Conservation (phyloP, 176 grass and related monocot species). For the Dendrocalamus sinicus region DNA sequence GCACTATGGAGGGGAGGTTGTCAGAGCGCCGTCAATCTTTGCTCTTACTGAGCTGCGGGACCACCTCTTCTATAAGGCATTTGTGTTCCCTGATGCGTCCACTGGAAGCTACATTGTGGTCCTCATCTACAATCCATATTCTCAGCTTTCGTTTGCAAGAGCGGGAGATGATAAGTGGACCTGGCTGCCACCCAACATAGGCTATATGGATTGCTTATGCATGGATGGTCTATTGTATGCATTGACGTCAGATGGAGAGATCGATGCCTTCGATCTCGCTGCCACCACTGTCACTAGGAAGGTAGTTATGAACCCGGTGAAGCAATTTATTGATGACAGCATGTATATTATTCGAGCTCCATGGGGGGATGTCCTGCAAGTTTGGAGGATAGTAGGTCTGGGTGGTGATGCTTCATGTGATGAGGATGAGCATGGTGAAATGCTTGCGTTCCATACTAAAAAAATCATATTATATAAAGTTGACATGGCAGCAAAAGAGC, state of each 20-base stretch:
- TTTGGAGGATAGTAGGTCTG: neutral
- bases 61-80: neutral
- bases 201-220: too few species aligned
- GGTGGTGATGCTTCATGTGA: too few species aligned
- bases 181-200: too few species aligned
- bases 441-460: too few species aligned
- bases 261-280: too few species aligned
- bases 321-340: neutral
- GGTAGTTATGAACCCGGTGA: too few species aligned
- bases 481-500: neutral
- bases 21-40: neutral
- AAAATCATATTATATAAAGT: neutral
- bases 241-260: accelerated
- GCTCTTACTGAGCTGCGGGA: neutral
- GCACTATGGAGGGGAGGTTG: too few species aligned
- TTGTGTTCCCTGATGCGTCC: neutral
- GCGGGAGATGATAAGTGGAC: too few species aligned
- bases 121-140: neutral
- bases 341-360: neutral
- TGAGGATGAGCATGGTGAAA: too few species aligned
- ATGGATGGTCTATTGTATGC: too few species aligned
- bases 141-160: neutral
- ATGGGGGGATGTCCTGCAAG: neutral
- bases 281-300: too few species aligned
- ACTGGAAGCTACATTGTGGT: neutral